Evolutionary conservation across 306 rosid genomes (phyloP).

Genomic region (Fagus crenata): DNA sequence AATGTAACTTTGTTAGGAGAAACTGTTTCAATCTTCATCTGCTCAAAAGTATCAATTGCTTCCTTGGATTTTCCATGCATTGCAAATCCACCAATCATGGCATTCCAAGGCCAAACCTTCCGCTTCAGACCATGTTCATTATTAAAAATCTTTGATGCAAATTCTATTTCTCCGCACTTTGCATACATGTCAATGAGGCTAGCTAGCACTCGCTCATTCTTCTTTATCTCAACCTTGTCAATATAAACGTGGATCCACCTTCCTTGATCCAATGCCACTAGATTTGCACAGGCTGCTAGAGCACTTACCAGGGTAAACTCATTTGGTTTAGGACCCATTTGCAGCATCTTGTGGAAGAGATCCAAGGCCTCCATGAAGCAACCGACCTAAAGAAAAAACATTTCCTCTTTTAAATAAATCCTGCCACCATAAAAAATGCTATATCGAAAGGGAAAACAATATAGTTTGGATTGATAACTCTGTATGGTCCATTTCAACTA

Average conservation of each 20-base stretch:
- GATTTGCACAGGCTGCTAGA: constrained; percentile 69
- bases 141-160: constrained; percentile 49
- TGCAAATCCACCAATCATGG: constrained; percentile 77
- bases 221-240: constrained; percentile 44
- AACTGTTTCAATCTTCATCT: constrained; percentile 52
- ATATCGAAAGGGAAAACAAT: constrained; percentile 9
- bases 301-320: constrained; percentile 61
- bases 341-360: constrained; percentile 65
- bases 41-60: constrained; percentile 49
- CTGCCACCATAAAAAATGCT: not conserved
- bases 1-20: constrained; percentile 64
- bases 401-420: constrained; percentile 16
- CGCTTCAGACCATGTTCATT: constrained; percentile 28
- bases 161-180: constrained; percentile 67
- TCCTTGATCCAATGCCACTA: constrained; percentile 69
- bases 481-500: constrained; percentile 2
- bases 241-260: constrained; percentile 68
- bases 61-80: constrained; percentile 63
- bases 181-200: constrained; percentile 63
- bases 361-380: constrained; percentile 58
- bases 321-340: constrained; percentile 51
- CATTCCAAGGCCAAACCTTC: constrained; percentile 74
- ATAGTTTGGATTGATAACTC: constrained; percentile 9
- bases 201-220: constrained; percentile 57
- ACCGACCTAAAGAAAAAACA: constrained; percentile 38